Conservation (phyloP, 306 rosid genomes). For the Urtica urens region DNA sequence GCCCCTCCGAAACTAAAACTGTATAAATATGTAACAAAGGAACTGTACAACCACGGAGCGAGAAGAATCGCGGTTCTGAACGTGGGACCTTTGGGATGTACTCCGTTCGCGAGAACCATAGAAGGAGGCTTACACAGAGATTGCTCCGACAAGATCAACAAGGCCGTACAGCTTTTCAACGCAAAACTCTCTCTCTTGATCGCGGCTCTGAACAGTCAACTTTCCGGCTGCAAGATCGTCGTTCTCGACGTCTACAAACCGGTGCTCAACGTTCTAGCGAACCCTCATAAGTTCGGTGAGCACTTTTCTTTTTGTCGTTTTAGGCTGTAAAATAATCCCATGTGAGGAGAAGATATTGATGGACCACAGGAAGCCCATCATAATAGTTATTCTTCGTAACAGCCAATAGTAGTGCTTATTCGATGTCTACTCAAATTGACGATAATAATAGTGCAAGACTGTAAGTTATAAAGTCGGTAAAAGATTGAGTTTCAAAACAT, state of each 20-base stretch:
- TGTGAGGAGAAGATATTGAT: neutral
- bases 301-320: neutral
- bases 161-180: conserved; percentile 4
- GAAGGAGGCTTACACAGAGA: conserved; percentile 5
- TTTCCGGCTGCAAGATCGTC: neutral
- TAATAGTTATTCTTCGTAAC: too few relatives aligned
- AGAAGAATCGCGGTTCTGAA: neutral
- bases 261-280: neutral
- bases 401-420: neutral
- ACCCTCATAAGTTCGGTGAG: conserved; percentile 3
- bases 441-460: too few relatives aligned
- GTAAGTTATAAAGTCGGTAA: too few relatives aligned
- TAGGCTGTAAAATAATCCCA: neutral
- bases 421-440: neutral
- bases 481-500: too few relatives aligned
- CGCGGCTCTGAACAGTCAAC: neutral
- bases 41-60: conserved; percentile 3
- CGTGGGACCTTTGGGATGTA: conserved; percentile 4
- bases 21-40: neutral
- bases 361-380: neutral
- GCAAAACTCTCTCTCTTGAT: neutral
- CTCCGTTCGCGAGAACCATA: conserved; percentile 2
- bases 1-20: too few relatives aligned
- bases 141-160: neutral
- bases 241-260: neutral